Evolutionary conservation across 2,329 filamentous ascomycete species (phyloP).

Genomic region (Curvularia spicifera): DNA sequence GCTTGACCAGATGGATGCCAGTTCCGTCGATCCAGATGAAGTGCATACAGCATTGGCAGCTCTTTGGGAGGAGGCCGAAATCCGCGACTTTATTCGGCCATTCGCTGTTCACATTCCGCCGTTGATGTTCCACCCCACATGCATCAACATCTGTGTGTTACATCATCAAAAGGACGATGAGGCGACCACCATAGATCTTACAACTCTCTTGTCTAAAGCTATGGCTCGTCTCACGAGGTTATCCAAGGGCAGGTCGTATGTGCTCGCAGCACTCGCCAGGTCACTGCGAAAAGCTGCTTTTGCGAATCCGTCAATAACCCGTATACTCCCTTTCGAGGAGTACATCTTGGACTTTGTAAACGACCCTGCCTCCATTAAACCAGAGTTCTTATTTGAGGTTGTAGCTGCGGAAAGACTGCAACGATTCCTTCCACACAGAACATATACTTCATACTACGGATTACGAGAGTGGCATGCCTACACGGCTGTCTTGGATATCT

Average conservation of each 20-base stretch:
- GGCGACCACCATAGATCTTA: conserved; percentile 12
- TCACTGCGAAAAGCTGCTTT: conserved; percentile 44
- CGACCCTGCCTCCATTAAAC: conserved; percentile 50
- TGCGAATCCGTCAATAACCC: conserved; percentile 34
- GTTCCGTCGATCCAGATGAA: conserved; percentile 17
- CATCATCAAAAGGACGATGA: background rate
- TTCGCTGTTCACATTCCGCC: conserved; percentile 48
- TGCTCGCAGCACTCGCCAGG: conserved; percentile 38
- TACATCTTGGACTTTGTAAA: conserved; percentile 51
- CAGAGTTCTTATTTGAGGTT: conserved; percentile 56
- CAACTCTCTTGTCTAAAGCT: conserved; percentile 31
- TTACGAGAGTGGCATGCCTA: conserved; percentile 52
- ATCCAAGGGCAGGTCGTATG: conserved; percentile 45
- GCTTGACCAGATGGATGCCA: conserved; percentile 24
- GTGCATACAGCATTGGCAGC: conserved; percentile 39
- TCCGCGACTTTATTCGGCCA: conserved; percentile 54
- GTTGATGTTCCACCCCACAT: conserved; percentile 47
- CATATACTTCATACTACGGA: conserved; percentile 55
- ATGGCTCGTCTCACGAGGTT: conserved; percentile 37
- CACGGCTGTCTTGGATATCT: conserved; percentile 54
- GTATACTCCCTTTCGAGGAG: conserved; percentile 48
- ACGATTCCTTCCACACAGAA: conserved; percentile 38
- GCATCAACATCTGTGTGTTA: conserved; percentile 30
- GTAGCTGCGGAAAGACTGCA: conserved; percentile 46
- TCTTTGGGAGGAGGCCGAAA: conserved; percentile 57